Base-by-base conservation (phyloP, 179 eudicot species). In the Spinacia oleracea region DNA sequence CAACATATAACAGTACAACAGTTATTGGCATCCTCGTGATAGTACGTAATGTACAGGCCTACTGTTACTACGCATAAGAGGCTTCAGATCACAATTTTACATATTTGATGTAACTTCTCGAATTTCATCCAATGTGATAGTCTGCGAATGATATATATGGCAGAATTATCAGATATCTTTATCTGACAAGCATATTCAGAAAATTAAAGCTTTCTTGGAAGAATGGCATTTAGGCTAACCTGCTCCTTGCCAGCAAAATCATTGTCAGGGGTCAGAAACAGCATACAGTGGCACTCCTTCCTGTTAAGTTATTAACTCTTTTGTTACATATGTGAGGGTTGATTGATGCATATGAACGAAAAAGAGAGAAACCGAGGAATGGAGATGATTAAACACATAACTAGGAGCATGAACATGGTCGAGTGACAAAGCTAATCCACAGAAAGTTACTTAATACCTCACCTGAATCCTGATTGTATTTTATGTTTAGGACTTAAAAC, bases 281-380 rank as follows among this genome's bases (percentile, higher is more conserved):
- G 95, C 98, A 95, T 95, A 87, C 98, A 95, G 86, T 95, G 98
- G 79, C 98, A 95, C 81, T 93, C 97, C 85, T 95, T 93, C 90
- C 98, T 95, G 93, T 75, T 53, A 53, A 53, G 58, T 21, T 4
- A 46, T 25, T n/a, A 73, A 38, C 46, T 51, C 43, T 9, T 32
- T 32, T 51, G 8, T 31, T 48, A 11, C 25, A 31, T 31, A 21
- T 9, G 9, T 69, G 29, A 42, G 18, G 11, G 20, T 20, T 3
- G 34, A 66, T 40, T 5, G 34, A 64, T 15, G 42, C 51, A 18
- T 18, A 50, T 48, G 9, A 40, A 65, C 1, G 11, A 10, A 66
- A 38, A 74, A 53, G 11, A 73, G 18, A 50, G 7, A n/a, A 14
- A 3, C n/a, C 34, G 16, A 53, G 42, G 35, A 21, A 43, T 6